phyloP scores from a whole-genome alignment of 2,329 filamentous ascomycete genomes.

The Dendryphion nanum region DNA sequence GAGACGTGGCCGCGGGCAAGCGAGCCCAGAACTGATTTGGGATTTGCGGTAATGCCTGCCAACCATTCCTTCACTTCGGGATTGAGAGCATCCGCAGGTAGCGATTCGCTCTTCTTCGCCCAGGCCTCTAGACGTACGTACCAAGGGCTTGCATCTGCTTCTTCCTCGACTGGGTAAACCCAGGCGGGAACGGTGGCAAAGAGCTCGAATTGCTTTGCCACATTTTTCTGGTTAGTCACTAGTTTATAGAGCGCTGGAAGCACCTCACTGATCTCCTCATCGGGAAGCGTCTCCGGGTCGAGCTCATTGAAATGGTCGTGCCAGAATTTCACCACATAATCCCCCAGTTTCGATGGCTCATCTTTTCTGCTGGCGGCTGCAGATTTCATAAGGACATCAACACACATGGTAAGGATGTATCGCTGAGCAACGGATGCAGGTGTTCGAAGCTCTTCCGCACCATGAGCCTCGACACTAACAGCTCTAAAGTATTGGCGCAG shows the following conservation, averaged over 20 bases:
- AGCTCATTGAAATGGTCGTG: constrained; percentile 14
- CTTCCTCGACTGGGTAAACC: constrained; percentile 3
- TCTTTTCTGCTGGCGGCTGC: constrained; percentile 1
- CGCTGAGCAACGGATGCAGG: constrained; percentile 16
- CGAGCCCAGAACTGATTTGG: not conserved
- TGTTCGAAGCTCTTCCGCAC: constrained; percentile 11
- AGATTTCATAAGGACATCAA: constrained; percentile 4
- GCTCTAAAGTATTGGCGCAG: constrained; percentile 20
- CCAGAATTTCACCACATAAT: constrained; percentile 14
- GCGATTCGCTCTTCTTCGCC: constrained; percentile 1
- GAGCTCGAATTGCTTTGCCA: constrained; percentile 8
- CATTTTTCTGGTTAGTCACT: constrained; percentile 8
- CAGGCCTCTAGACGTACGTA: constrained; percentile 4
- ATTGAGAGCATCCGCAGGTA: not conserved
- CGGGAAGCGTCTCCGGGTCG: constrained; percentile 5
- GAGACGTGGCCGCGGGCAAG: constrained; percentile 4
- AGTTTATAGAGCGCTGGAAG: constrained; percentile 8
- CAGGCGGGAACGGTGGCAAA: not conserved
- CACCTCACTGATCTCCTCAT: constrained; percentile 7
- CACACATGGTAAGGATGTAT: constrained; percentile 15
- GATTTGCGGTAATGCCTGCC: not conserved
- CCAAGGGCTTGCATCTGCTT: constrained; percentile 3
- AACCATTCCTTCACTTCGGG: constrained; percentile 4
- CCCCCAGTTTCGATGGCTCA: not conserved
- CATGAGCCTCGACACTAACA: constrained; percentile 9